Evolutionary conservation across 106 monocot genomes (phyloP), one percentile per base, ranked within the genome.

Genomic region (Dendrobium chrysotoxum): DNA sequence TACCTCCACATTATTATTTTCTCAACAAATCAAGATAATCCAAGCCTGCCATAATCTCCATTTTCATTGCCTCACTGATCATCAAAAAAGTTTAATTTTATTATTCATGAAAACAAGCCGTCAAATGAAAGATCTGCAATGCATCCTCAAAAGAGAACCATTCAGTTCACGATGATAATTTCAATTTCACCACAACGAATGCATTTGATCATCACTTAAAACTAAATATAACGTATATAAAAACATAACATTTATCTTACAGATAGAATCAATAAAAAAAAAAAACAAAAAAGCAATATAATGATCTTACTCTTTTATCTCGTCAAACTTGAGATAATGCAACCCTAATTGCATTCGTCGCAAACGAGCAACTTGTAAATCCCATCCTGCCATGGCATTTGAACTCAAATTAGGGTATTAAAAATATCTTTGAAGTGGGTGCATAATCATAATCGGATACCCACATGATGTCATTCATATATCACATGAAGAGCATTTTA

Each of bases 341-440:
- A 98, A 77, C 41, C 91, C 92, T 50, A 95, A 84, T 67, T 95
- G 89, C 89, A 98, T 79, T 75, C 83, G 89, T 54, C 89, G 94
- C 45, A 98, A 72, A 76, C 98, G 83, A 83, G 88, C 84, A 83
- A 88, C 57, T 89, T 83, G 91, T 75, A 92, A 70, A 79, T 87
- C 85, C 92, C 94, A 95, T 80, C 94, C 98, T 94, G 85, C 80
- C 84, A 87, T 53, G 64, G 75, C 47, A 85, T 79, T 81, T 25
- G 35, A n/a, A 75, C 12, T 0, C 67, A 40, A 35, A 61, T 39
- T 28, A 78, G 21, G 39, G 28, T 20, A 5, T 10, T 70, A 13
- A 70, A 70, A 35, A 70, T 13, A 13, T 38, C 31, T 35, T 35
- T 70, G 16, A 10, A 35, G 3, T 57, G 13, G 77, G 54, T 77